Evolutionary conservation across 768 basidiomycete species (phyloP).

Genomic region (Sporobolomyces pararoseus): DNA sequence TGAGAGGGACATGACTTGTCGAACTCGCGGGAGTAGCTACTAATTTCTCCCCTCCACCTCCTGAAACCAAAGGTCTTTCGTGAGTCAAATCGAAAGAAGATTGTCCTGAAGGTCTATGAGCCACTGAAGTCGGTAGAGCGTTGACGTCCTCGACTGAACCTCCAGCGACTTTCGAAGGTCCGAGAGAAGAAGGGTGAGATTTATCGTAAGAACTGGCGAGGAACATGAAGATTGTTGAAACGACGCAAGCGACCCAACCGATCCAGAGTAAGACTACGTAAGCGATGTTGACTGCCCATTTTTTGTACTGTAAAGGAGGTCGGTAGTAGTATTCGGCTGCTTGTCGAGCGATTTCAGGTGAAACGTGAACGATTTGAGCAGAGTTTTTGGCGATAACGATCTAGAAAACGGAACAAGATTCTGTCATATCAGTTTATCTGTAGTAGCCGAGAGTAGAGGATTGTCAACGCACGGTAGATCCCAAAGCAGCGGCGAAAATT

Average conservation of each 20-base stretch:
- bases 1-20: neutral
- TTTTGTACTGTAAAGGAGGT: slow-evolving; percentile 31
- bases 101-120: neutral
- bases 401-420: too few species aligned
- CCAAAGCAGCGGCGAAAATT: slow-evolving; percentile 32
- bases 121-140: neutral
- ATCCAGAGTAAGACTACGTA: slow-evolving; percentile 24
- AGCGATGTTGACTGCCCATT: slow-evolving; percentile 39
- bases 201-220: slow-evolving; percentile 14
- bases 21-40: neutral
- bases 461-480: slow-evolving; percentile 23
- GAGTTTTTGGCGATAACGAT: slow-evolving; percentile 30
- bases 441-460: neutral
- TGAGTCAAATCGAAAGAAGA: too few species aligned
- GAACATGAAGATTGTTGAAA: slow-evolving; percentile 28
- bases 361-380: slow-evolving; percentile 22
- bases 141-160: neutral
- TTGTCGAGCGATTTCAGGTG: neutral
- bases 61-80: too few species aligned
- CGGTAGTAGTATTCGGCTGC: slow-evolving; percentile 29
- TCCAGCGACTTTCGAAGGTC: neutral
- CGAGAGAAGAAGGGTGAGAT: neutral
- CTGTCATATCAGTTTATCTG: too few species aligned
- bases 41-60: neutral
- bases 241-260: slow-evolving; percentile 16